Evolutionary conservation across 805 yeast genomes (phyloP), one percentile per base, ranked within the genome.

Genomic region (Kodamaea fukazawae): DNA sequence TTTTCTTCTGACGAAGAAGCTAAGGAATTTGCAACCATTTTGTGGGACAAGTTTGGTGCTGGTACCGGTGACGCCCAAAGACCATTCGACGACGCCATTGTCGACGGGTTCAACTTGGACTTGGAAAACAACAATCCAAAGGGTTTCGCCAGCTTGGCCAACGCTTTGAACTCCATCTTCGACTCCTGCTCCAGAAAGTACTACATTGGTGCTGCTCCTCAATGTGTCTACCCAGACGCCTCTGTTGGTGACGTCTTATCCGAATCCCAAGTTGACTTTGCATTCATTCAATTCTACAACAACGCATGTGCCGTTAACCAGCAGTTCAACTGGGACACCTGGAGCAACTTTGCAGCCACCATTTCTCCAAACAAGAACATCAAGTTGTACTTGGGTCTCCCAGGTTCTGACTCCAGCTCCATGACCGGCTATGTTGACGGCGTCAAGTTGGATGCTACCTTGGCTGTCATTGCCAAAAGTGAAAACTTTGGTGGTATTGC

Each of bases 161-260:
- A 29, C 10, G 41, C 28, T 3, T 28, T 25, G 15, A 41, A 32
- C 25, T 18, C 32, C 15, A 18, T 22, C 20, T 32, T 32, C 22
- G n/a, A 32, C 3, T 5, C 35, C 7, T 15, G 38, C 20, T 68
- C 82, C 32, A 83, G 80, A 61, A 51, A 63, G 22, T 85, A 80
- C 64, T 85, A 81, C 58, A 65, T 87, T 31, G 78, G 93, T 35
- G 95, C 95, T 47, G 90, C 96, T 45, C 96, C 96, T 14, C 96
- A 88, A 66, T 89, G 96, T 67, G 81, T 79, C 16, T 83, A 79
- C 57, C 95, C 96, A 12, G 96, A 88, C 64, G 81, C 43, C 11
- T 48, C 49, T 17, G 43, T 56, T 11, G 56, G 57, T 15, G 52
- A 46, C 16, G 44, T 56, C 13, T 41, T 61, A 34, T 17, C 46